A percentile compares a stretch with the other conserved stretches of the same genome.
These are phyloP conservation scores for Sistotremastrum niveocremeum DNA, from an alignment of 768 basidiomycete genomes.

Conservation along the genomic window DNA sequence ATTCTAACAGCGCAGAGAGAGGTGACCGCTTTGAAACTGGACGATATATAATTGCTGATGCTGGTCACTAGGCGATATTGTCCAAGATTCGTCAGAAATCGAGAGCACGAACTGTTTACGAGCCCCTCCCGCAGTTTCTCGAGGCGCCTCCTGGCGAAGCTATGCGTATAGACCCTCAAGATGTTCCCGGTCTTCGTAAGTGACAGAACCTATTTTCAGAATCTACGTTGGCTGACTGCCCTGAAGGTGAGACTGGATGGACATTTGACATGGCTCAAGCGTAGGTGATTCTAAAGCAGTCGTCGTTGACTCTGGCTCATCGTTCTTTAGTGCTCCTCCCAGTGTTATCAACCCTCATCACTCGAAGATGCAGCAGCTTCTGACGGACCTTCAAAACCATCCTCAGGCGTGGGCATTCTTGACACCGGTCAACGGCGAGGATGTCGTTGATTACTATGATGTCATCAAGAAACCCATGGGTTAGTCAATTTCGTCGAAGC, in stretches of 20 bases:
- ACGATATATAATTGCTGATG: neutral
- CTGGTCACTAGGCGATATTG: conserved; percentile 45
- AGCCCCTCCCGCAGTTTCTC: conserved; percentile 67
- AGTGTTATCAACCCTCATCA: conserved; percentile 29
- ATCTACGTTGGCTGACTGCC: conserved; percentile 6
- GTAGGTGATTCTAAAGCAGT: conserved; percentile 27
- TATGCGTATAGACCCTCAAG: conserved; percentile 49
- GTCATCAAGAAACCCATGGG: conserved; percentile 90
- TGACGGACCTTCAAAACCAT: conserved; percentile 68
- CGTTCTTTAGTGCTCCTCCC: conserved; percentile 7
- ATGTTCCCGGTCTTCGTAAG: conserved; percentile 82
- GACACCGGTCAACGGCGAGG: conserved; percentile 61
- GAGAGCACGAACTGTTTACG: conserved; percentile 72
- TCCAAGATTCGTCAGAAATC: conserved; percentile 80
- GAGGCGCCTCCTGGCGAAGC: conserved; percentile 35
- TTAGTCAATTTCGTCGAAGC: conserved; percentile 22
- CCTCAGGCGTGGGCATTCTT: conserved; percentile 81
- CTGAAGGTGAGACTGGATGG: conserved; percentile 83
- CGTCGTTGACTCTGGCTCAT: neutral
- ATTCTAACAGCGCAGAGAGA: conserved; percentile 75
- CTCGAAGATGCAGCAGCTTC: conserved; percentile 52
- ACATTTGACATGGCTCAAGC: conserved; percentile 63
- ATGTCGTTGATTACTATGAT: conserved; percentile 83
- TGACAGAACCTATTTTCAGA: conserved; percentile 6
- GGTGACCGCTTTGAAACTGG: too few species aligned